A percentile compares a stretch with the other conserved stretches of the same genome.
These are phyloP conservation scores for Magnolia changhungtana DNA, from an alignment of 164 flowering plant species.

Conservation along the genomic window DNA sequence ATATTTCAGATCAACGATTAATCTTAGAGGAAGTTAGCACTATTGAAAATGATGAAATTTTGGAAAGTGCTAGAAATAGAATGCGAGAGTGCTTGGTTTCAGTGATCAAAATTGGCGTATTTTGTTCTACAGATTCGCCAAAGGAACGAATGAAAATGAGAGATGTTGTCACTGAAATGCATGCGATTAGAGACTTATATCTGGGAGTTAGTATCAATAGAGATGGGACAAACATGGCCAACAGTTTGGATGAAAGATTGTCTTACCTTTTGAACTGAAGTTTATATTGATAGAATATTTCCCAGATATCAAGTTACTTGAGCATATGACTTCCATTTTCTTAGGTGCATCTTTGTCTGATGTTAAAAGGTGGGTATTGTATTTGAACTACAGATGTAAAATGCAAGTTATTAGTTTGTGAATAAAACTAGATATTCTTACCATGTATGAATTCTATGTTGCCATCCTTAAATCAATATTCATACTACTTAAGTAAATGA, in stretches of 20 bases:
- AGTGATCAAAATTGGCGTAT: constrained; percentile 4
- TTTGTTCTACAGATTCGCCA: constrained; percentile 6
- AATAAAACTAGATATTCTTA: too few species aligned
- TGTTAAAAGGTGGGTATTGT: too few species aligned
- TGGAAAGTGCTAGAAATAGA: neutral
- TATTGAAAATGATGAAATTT: neutral
- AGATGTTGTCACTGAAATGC: constrained; percentile 6
- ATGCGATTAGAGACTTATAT: neutral
- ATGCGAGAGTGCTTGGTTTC: constrained; percentile 4
- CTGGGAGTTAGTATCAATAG: neutral
- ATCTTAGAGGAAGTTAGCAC: neutral
- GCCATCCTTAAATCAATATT: too few species aligned
- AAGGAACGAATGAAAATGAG: constrained; percentile 3
- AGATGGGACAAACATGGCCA: too few species aligned
- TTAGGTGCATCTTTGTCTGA: too few species aligned
- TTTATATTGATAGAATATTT: neutral
- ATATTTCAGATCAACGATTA: constrained; percentile 1
- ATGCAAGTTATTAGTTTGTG: too few species aligned
- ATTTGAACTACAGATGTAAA: too few species aligned
- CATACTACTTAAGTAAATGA: too few species aligned
- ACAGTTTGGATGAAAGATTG: neutral
- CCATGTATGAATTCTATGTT: too few species aligned
- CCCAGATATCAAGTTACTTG: neutral
- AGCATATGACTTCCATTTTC: too few species aligned
- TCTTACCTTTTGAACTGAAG: neutral